Evolutionary conservation across 257 asterid species (phyloP).

Genomic region (Eucommia ulmoides): DNA sequence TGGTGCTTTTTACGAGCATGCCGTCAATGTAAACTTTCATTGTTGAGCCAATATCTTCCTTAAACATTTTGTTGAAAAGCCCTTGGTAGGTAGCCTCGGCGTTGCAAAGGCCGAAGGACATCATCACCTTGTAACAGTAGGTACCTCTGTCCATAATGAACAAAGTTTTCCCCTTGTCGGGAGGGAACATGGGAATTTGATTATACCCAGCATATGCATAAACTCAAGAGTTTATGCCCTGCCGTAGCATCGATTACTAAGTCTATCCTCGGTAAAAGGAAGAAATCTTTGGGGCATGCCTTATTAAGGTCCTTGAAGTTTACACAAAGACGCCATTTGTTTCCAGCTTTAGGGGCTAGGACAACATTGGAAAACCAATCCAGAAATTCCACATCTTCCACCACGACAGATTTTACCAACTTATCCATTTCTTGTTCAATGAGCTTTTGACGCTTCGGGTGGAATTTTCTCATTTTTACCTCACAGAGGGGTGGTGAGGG

Average conservation of each 20-base stretch:
- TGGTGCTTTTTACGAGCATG: background rate
- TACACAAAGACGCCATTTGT: background rate
- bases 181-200: background rate
- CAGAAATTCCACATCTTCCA: too few relatives aligned
- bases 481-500: too few relatives aligned
- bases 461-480: too few relatives aligned
- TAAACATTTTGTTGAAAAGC: background rate
- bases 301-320: background rate
- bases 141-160: background rate
- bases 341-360: too few relatives aligned
- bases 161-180: background rate
- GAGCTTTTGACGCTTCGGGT: too few relatives aligned
- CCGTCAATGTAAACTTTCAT: background rate
- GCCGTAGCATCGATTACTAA: background rate
- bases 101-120: background rate
- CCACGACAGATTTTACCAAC: too few relatives aligned
- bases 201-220: background rate
- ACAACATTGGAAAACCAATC: too few relatives aligned
- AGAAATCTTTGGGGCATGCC: background rate
- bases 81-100: background rate
- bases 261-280: background rate
- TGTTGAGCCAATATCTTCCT: background rate
- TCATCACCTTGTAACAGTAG: background rate
- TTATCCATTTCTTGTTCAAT: too few relatives aligned
- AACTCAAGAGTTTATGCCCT: background rate